Percentiles rank a stretch among this genome's conserved stretches.
These are phyloP conservation scores for Pelargonium cotyledonis DNA, from an alignment of 441 rosid species.

Conservation along the genomic window DNA sequence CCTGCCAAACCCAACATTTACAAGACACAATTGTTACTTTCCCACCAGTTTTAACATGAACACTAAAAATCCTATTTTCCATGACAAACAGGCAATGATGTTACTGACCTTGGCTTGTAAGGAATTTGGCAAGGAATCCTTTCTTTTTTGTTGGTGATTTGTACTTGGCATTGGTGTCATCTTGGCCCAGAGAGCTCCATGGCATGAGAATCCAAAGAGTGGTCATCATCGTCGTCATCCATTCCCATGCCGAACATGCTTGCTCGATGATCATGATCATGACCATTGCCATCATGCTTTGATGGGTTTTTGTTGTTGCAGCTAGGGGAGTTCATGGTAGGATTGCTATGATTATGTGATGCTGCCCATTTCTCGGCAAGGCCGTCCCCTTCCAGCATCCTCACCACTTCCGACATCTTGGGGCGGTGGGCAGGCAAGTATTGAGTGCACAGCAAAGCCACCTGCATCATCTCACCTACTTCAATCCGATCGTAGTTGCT, in stretches of 20 bases:
- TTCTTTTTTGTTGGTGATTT: neutral
- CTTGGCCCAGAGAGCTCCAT: constrained; percentile 93
- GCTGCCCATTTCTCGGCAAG: constrained; percentile 93
- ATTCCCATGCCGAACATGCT: constrained; percentile 3
- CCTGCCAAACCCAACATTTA: neutral
- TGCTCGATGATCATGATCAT: neutral
- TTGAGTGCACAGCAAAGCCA: constrained; percentile 77
- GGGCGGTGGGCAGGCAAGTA: constrained; percentile 76
- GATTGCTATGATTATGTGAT: constrained; percentile 37
- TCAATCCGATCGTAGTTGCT: constrained; percentile 61
- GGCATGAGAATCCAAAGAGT: constrained; percentile 71
- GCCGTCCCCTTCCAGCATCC: constrained; percentile 97
- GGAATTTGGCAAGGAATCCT: neutral
- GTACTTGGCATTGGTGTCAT: constrained; percentile 23
- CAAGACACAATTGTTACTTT: neutral
- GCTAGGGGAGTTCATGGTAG: constrained; percentile 15
- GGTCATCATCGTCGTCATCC: constrained; percentile 34
- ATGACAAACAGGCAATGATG: neutral
- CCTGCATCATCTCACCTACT: constrained; percentile 80
- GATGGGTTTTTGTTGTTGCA: constrained; percentile 46
- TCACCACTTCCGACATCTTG: constrained; percentile 86
- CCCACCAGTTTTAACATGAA: neutral
- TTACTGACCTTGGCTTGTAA: neutral
- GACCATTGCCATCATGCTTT: neutral
- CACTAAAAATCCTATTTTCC: neutral